Evolutionary conservation across 2,329 filamentous ascomycete species (phyloP), one percentile per base, ranked within the genome.

Genomic region (Calonectria ilicicola): DNA sequence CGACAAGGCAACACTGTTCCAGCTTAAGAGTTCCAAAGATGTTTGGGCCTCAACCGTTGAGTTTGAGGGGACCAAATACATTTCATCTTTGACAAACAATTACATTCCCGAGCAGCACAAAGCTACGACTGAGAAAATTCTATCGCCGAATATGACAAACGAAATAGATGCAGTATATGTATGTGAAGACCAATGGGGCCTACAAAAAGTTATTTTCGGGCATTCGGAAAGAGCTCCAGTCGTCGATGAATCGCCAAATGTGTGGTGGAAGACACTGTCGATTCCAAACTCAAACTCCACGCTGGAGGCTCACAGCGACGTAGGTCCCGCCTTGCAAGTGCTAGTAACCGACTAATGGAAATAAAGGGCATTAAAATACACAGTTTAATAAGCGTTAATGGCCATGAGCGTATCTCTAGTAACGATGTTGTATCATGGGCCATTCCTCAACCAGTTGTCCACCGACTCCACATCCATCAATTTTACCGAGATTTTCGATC

Each of bases 241-340:
- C 1, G 40, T 23, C 12, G 38, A 29, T 2, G 26, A 12, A 6
- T 29, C 35, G 1, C 29, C 40, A 15, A 40, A 40, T 21, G 58
- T 58, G 12, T 70, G 67, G 67, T 70, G 67, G 67, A 70, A 60
- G 17, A 29, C 47, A n/a, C 15, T 70, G 17, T 17, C 38, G 2
- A 19, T 65, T 3, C 27, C 23, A 3, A 35, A n/a, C 19, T 23
- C 29, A 32, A 7, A 49, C 35, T 27, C 42, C 14, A n/a, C 17
- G 1, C 38, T 53, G 38, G 29, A 63, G 14, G 26, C 26, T 42
- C 26, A 46, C 27, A 35, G 19, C 2, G 65, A 67, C 23, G 65
- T 46, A 42, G 29, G 65, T 67, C 2, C 38, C 8, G 8, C 15
- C 15, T 2, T 17, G 15, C 7, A 46, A 26, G 8, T 26, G 26